Evolutionary conservation across 2,329 filamentous ascomycete species (phyloP).

Genomic region (Coccinonectria pachysandricola): DNA sequence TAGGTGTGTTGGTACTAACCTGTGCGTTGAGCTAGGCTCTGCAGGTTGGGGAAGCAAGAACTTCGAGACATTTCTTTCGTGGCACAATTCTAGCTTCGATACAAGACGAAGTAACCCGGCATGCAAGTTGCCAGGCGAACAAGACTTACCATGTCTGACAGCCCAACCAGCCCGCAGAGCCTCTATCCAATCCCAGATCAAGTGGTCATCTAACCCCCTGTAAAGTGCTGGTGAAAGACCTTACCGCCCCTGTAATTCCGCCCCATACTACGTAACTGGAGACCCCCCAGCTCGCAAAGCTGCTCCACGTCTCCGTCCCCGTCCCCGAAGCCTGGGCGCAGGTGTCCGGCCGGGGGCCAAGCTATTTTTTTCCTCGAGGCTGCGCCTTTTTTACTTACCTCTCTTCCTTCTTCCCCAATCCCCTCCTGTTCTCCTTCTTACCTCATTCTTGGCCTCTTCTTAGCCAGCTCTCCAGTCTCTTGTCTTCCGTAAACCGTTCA

Average conservation of each 20-base stretch:
- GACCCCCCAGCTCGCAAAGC: conserved; percentile 1
- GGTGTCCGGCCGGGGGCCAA: conserved; percentile 5
- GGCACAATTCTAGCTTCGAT: too few species aligned
- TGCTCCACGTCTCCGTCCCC: conserved; percentile 12
- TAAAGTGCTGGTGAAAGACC: too few species aligned
- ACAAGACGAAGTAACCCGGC: too few species aligned
- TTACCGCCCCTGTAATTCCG: neutral
- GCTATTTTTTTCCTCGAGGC: conserved; percentile 15
- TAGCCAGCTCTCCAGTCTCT: conserved; percentile 15
- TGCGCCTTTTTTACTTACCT: conserved; percentile 19
- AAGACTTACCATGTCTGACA: too few species aligned
- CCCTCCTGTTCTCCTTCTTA: conserved; percentile 17
- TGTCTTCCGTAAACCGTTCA: conserved; percentile 20
- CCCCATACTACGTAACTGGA: conserved; percentile 1
- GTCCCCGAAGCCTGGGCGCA: conserved; percentile 3
- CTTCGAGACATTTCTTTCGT: too few species aligned
- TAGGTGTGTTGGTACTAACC: too few species aligned
- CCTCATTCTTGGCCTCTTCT: conserved; percentile 17
- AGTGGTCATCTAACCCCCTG: too few species aligned
- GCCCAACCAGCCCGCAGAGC: too few species aligned
- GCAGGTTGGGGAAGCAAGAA: too few species aligned
- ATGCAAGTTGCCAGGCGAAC: too few species aligned
- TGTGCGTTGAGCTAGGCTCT: too few species aligned
- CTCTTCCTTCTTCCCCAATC: conserved; percentile 19
- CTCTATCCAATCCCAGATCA: too few species aligned